Percentiles rank a stretch among this genome's conserved stretches.
Evolutionary conservation across 1,139 yeast species (phyloP).

Genomic region (Kodamaea alishanica): DNA sequence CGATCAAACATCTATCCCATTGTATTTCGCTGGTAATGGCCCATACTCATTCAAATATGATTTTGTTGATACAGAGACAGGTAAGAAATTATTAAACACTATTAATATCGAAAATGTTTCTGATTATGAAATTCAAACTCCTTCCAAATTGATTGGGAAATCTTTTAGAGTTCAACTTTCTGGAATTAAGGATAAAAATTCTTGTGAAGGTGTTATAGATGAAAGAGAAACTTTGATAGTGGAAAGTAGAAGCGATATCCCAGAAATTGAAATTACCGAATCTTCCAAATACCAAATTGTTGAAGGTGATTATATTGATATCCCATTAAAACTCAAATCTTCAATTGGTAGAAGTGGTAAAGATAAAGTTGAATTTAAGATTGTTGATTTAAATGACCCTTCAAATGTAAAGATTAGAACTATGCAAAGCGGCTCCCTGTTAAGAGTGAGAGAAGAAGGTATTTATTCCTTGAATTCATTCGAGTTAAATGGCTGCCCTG

Average conservation of each 20-base stretch:
- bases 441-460: conserved; percentile 56
- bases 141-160: conserved; percentile 62
- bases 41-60: conserved; percentile 69
- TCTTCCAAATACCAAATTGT: conserved; percentile 34
- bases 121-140: conserved; percentile 47
- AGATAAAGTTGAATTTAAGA: conserved; percentile 28
- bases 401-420: conserved; percentile 16
- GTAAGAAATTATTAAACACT: conserved; percentile 42
- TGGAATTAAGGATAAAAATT: conserved; percentile 65
- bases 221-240: conserved; percentile 38
- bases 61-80: conserved; percentile 36
- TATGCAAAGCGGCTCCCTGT: conserved; percentile 21
- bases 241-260: conserved; percentile 22
- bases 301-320: conserved; percentile 55
- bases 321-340: conserved; percentile 52
- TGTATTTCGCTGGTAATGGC: conserved; percentile 67
- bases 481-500: conserved; percentile 66
- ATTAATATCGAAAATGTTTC: conserved; percentile 42
- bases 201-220: conserved; percentile 56
- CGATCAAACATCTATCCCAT: conserved; percentile 40
- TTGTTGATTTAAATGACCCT: conserved; percentile 18
- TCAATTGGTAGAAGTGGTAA: conserved; percentile 23
- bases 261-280: conserved; percentile 9
- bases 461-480: conserved; percentile 56
- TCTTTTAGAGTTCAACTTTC: conserved; percentile 59